phyloP scores from a whole-genome alignment of 345 rosid genomes.

The Toxicodendron radicans region DNA sequence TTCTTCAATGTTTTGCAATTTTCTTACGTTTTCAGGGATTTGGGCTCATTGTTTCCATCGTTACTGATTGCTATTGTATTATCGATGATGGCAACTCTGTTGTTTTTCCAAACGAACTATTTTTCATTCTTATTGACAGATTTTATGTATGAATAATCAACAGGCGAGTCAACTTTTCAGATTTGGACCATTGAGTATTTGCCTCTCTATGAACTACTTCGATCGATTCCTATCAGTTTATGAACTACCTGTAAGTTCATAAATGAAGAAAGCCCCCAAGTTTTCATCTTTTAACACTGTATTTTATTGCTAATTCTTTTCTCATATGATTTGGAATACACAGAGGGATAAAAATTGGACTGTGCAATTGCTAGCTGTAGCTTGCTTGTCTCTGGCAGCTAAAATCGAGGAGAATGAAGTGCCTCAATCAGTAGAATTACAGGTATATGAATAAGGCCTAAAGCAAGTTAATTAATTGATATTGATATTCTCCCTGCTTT shows the following conservation, averaged over 20 bases:
- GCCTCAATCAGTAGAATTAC: slow-evolving; percentile 51
- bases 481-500: not conserved
- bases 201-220: slow-evolving; percentile 67
- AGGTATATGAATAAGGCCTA: slow-evolving; percentile 37
- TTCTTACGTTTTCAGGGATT: not conserved
- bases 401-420: slow-evolving; percentile 67
- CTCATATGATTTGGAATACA: slow-evolving; percentile 3
- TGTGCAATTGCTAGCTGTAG: slow-evolving; percentile 59
- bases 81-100: not conserved
- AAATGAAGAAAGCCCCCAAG: not conserved
- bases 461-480: not conserved
- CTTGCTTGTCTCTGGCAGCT: slow-evolving; percentile 72
- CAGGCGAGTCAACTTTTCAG: slow-evolving; percentile 60
- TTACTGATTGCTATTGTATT: not conserved
- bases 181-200: slow-evolving; percentile 57
- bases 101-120: not conserved
- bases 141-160: slow-evolving; percentile 18
- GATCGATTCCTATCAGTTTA: slow-evolving; percentile 69
- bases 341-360: slow-evolving; percentile 63
- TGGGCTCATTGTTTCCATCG: slow-evolving; percentile 11
- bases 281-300: not conserved
- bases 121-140: not conserved
- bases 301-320: slow-evolving; percentile 5
- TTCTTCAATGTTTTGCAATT: not conserved
- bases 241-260: slow-evolving; percentile 62